Evolutionary conservation across 768 basidiomycete genomes (phyloP).

Genomic region (Kwoniella botswanensis): DNA sequence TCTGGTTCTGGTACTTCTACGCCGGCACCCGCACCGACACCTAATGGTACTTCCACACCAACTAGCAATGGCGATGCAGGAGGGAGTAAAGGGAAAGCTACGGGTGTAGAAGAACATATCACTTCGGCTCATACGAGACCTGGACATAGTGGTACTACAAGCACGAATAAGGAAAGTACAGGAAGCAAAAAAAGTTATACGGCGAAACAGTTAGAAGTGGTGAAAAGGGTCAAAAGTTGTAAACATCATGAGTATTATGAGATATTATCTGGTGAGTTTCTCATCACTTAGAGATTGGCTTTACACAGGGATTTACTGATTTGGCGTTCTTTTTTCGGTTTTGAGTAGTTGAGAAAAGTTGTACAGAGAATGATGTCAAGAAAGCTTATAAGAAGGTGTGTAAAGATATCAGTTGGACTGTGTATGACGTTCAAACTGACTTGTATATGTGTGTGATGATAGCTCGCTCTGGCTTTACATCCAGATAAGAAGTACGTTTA

Average conservation of each 20-base stretch:
- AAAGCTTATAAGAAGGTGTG: slow-evolving; percentile 94
- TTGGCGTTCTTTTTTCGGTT: slow-evolving; percentile 78
- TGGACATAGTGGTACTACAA: slow-evolving; percentile 58
- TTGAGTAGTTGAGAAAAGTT: slow-evolving; percentile 54
- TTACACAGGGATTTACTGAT: slow-evolving; percentile 85
- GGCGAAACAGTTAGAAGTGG: slow-evolving; percentile 76
- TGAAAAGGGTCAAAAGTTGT: slow-evolving; percentile 82
- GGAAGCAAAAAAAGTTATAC: slow-evolving; percentile 81
- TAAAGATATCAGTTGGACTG: not conserved
- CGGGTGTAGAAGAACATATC: slow-evolving; percentile 61
- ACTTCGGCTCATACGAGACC: slow-evolving; percentile 62
- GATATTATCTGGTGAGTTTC: slow-evolving; percentile 67
- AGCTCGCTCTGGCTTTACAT: slow-evolving; percentile 76
- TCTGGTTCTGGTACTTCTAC: slow-evolving; percentile 15
- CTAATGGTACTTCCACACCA: not conserved
- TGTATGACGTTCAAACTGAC: too few species aligned
- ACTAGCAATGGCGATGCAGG: slow-evolving; percentile 31
- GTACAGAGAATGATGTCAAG: slow-evolving; percentile 61
- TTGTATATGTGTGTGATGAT: not conserved
- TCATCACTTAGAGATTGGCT: slow-evolving; percentile 75
- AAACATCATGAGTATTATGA: slow-evolving; percentile 91
- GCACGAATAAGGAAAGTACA: slow-evolving; percentile 61
- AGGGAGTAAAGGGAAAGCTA: slow-evolving; percentile 60
- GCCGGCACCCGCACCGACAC: slow-evolving; percentile 52
- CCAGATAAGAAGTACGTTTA: slow-evolving; percentile 57